These are phyloP conservation scores for Quercus lobata DNA, from an alignment of 331 rosid genomes.

Conservation along the genomic window DNA sequence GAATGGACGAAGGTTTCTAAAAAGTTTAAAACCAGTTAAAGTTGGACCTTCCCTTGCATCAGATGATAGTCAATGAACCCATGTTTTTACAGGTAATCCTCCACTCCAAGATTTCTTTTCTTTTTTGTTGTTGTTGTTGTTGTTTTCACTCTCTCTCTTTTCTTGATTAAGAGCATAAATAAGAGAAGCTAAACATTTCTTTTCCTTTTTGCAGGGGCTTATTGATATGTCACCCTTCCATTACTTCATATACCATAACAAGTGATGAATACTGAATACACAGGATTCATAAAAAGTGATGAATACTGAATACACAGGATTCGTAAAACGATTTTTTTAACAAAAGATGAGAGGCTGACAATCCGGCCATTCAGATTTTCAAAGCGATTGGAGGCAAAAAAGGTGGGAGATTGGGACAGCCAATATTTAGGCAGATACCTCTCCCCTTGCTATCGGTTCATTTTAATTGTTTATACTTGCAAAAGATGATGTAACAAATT, in stretches of 20 bases:
- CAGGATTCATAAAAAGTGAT: neutral
- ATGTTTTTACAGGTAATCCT: slow-evolving; percentile 26
- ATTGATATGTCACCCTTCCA: neutral
- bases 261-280: neutral
- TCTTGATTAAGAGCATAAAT: neutral
- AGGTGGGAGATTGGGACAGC: slow-evolving; percentile 2
- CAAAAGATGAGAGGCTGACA: neutral
- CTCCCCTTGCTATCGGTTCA: neutral
- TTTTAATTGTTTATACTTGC: neutral
- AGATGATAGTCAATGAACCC: slow-evolving; percentile 18
- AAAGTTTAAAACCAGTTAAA: slow-evolving; percentile 59
- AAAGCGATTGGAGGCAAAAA: slow-evolving; percentile 1
- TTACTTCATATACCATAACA: neutral
- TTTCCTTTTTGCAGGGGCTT: slow-evolving; percentile 27
- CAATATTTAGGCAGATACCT: slow-evolving; percentile 7
- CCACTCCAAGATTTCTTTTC: neutral
- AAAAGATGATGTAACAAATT: slow-evolving; percentile 6
- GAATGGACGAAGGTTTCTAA: slow-evolving; percentile 38
- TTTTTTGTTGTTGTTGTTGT: too few relatives aligned
- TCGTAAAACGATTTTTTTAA: neutral
- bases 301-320: neutral
- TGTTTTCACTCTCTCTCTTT: neutral
- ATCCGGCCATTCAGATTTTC: neutral
- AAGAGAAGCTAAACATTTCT: neutral
- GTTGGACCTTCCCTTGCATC: slow-evolving; percentile 44